Conservation (phyloP, 140 eudicot species). For the Flaveria floridana region DNA sequence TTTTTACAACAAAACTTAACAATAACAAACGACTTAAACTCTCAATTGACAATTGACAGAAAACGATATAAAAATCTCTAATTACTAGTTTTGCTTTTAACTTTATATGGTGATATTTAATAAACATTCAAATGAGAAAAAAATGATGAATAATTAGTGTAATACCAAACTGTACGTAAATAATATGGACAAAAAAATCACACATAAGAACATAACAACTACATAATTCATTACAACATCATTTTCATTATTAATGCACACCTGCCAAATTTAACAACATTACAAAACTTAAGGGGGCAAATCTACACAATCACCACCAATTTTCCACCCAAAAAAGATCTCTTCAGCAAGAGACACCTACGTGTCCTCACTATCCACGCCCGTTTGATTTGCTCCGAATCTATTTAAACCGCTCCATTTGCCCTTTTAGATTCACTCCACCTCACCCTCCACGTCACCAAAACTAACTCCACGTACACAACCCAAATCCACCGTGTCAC, state of each 20-base stretch:
- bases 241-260: not conserved
- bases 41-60: not conserved
- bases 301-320: not conserved
- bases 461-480: slow-evolving; percentile 16
- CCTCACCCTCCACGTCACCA: slow-evolving; percentile 28
- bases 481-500: slow-evolving; percentile 33
- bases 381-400: slow-evolving; percentile 11
- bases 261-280: not conserved
- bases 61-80: too few relatives aligned
- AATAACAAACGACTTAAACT: not conserved
- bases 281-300: slow-evolving; percentile 3
- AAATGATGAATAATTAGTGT: not conserved
- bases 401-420: slow-evolving; percentile 33
- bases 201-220: not conserved
- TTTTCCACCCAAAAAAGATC: slow-evolving; percentile 18
- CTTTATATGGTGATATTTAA: too few relatives aligned
- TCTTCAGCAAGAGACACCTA: slow-evolving; percentile 12
- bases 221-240: too few relatives aligned
- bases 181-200: not conserved
- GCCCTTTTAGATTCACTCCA: slow-evolving; percentile 43
- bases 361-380: slow-evolving; percentile 9
- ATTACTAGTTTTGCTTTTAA: too few relatives aligned
- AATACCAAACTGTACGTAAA: not conserved
- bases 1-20: not conserved
- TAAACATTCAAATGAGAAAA: too few relatives aligned